These are phyloP conservation scores for Arthrobotrys pseudoclavata DNA, from an alignment of 2,329 filamentous ascomycete genomes.

Conservation along the genomic window DNA sequence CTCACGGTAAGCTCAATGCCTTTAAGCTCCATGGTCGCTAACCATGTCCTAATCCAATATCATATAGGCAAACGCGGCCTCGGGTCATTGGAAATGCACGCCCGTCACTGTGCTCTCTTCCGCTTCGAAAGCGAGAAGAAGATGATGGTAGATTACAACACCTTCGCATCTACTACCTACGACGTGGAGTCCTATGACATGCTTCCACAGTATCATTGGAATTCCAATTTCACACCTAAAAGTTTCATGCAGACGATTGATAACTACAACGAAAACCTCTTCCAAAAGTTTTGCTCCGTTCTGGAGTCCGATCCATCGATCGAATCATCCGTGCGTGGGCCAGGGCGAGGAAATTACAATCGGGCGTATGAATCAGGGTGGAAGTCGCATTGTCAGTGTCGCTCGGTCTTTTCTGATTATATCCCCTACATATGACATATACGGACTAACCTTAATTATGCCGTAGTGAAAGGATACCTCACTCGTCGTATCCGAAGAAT, in stretches of 20 bases:
- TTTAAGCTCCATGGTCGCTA: background rate
- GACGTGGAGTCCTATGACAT: constrained; percentile 62
- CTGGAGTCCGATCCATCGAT: constrained; percentile 34
- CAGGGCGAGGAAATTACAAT: background rate
- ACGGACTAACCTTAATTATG: background rate
- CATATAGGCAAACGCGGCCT: constrained; percentile 37
- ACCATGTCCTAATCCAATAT: background rate
- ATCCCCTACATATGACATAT: constrained; percentile 13
- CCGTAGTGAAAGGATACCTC: constrained; percentile 61
- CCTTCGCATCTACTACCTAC: constrained; percentile 48
- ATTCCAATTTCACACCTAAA: constrained; percentile 39
- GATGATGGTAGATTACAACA: constrained; percentile 48
- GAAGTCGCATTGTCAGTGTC: constrained; percentile 36
- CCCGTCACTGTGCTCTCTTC: constrained; percentile 45
- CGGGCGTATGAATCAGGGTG: background rate
- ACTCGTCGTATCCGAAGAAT: constrained; percentile 63
- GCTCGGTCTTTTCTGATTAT: constrained; percentile 3
- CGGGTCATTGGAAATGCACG: constrained; percentile 53
- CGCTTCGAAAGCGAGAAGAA: constrained; percentile 49
- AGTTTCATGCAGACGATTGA: constrained; percentile 54
- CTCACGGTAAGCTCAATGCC: constrained; percentile 36
- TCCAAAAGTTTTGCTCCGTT: constrained; percentile 49
- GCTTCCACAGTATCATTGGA: constrained; percentile 62
- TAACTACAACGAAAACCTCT: constrained; percentile 61
- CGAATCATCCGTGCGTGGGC: background rate